Evolutionary conservation across 345 rosid genomes (phyloP).

Genomic region (Geranium brycei): DNA sequence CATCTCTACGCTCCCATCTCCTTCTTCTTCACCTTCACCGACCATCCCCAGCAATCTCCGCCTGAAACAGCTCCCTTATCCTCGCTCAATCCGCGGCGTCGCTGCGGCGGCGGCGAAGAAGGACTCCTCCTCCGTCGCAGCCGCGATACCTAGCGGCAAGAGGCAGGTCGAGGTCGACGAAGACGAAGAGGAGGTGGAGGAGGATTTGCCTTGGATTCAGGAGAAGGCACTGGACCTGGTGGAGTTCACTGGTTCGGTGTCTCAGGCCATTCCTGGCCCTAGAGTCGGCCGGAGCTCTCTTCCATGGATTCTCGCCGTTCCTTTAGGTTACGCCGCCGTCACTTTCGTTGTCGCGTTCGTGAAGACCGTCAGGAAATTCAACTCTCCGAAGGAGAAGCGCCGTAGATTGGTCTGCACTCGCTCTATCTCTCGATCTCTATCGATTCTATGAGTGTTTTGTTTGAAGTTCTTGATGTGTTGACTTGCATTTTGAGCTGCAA

Average conservation of each 20-base stretch:
- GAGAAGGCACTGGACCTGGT: slow-evolving; percentile 86
- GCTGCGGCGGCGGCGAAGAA: slow-evolving; percentile 18
- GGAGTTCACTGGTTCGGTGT: slow-evolving; percentile 80
- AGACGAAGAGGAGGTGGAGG: slow-evolving; percentile 62
- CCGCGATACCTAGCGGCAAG: not conserved
- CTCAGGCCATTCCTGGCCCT: slow-evolving; percentile 93
- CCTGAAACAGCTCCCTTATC: not conserved
- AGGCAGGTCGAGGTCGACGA: slow-evolving; percentile 19
- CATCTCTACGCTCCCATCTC: slow-evolving; percentile 6
- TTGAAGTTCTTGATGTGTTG: no score
- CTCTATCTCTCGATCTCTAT: no score
- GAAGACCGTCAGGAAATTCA: slow-evolving; percentile 59
- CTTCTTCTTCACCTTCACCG: slow-evolving; percentile 8
- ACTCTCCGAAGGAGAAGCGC: slow-evolving; percentile 64
- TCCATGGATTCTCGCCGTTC: slow-evolving; percentile 90
- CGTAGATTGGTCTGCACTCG: slow-evolving; percentile 59
- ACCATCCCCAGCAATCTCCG: not conserved
- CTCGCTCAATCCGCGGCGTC: slow-evolving; percentile 5
- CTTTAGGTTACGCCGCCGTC: slow-evolving; percentile 59
- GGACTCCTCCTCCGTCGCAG: slow-evolving; percentile 1
- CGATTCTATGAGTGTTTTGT: no score
- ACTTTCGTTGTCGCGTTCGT: slow-evolving; percentile 68
- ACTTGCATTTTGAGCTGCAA: no score
- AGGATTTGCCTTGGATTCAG: slow-evolving; percentile 85
- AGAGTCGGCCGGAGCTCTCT: slow-evolving; percentile 75